Base-by-base conservation (phyloP, 2,329 filamentous ascomycete genomes). In the Claviceps africana region DNA sequence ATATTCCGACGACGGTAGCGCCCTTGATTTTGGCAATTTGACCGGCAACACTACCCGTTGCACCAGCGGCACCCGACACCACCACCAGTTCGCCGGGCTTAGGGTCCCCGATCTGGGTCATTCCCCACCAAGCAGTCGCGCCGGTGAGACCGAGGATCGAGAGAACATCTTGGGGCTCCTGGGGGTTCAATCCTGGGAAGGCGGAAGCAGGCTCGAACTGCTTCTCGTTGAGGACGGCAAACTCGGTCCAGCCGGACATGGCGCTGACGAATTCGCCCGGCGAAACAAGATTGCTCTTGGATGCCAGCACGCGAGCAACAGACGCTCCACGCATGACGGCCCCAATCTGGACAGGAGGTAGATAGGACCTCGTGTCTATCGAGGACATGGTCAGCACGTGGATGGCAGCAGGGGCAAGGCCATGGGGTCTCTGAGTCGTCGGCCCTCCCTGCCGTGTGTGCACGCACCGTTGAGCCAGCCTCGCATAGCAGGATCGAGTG, bases 21-120 rank as follows among this genome's bases (percentile, higher is more conserved):
- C 83, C 86, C 65, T 81, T 80, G 51, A 88, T 68, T 71, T 87
- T 88, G 19, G 85, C 84, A 58, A 90, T 87, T 68, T 91, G 86
- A 0, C 84, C 85, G 0, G 80, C 86, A 1, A 90, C 78, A 61
- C 78, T 84, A 1, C 86, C 86, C 0, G 86, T 90, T 0, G 86
- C 86, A 2, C 86, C 86, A 0, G 86, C 86, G 1, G 86, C 86
- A 7, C 85, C 86, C 9, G 81, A 85, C 0, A 91, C 83, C 8
- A 90, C 84, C 1, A 91, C 85, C 4, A 84, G 81, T 57, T 90
- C 84, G 4, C 85, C 85, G 2, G 76, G 65, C 64, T 83, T 80
- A 42, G 84, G 78, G 52, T 83, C 70, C 2, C 79, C 86, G 46
- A 90, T 77, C 52, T 85, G 76, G 31, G 78, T 65, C 63, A 90